These are phyloP conservation scores for Ogataea philodendri DNA, from an alignment of 805 yeast species.

Conservation along the genomic window DNA sequence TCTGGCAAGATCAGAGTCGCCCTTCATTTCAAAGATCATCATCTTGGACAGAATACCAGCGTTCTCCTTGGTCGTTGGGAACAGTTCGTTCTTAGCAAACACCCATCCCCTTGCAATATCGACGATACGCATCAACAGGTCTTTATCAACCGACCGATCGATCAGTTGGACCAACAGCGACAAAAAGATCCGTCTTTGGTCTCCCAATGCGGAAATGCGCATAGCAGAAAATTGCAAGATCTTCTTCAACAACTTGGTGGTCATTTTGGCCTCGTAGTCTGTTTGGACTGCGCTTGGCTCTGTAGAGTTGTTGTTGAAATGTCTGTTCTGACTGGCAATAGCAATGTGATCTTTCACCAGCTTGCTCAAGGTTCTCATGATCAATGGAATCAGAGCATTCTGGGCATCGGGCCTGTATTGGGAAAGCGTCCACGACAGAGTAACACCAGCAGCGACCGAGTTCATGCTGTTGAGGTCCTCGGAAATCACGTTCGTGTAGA, in stretches of 20 bases:
- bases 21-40: slow-evolving; percentile 88
- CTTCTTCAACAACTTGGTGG: slow-evolving; percentile 72
- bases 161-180: slow-evolving; percentile 85
- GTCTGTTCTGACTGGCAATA: slow-evolving; percentile 48
- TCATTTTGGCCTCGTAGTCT: slow-evolving; percentile 77
- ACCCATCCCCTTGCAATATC: slow-evolving; percentile 86
- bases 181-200: slow-evolving; percentile 85
- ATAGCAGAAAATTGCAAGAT: slow-evolving; percentile 73
- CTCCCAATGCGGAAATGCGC: slow-evolving; percentile 86
- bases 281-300: slow-evolving; percentile 25
- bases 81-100: slow-evolving; percentile 73
- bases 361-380: slow-evolving; percentile 86
- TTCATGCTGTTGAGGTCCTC: slow-evolving; percentile 73
- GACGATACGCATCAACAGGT: slow-evolving; percentile 70
- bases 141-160: slow-evolving; percentile 81
- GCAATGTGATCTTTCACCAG: slow-evolving; percentile 83
- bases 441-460: slow-evolving; percentile 85
- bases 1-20: slow-evolving; percentile 73
- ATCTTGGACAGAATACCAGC: slow-evolving; percentile 91
- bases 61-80: slow-evolving; percentile 94
- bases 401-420: slow-evolving; percentile 69
- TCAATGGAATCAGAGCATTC: slow-evolving; percentile 69
- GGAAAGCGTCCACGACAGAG: slow-evolving; percentile 77
- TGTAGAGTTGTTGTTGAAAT: slow-evolving; percentile 20
- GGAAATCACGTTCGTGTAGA: slow-evolving; percentile 64